phyloP scores from a whole-genome alignment of 805 yeast species.

The Candida tibetensis region DNA sequence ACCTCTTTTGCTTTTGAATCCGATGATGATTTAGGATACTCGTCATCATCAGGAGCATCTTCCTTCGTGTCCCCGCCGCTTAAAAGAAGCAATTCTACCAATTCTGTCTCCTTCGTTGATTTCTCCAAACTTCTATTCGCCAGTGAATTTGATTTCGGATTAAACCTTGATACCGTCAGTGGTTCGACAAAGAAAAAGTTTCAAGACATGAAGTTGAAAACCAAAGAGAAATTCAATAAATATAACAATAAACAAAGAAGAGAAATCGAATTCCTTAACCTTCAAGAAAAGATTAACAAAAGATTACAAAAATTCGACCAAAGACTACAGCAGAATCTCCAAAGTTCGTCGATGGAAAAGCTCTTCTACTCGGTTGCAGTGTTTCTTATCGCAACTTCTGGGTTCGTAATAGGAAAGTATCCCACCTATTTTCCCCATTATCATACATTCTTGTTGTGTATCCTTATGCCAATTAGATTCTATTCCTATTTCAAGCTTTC shows the following conservation, averaged over 20 bases:
- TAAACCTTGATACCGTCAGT: conserved; percentile 33
- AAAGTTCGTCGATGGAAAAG: conserved; percentile 56
- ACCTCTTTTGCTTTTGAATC: not conserved
- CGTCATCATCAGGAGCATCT: conserved; percentile 3
- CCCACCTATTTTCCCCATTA: conserved; percentile 76
- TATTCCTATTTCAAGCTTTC: conserved; percentile 77
- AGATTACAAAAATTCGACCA: conserved; percentile 35
- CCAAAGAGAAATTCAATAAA: conserved; percentile 29
- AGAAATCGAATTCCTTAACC: conserved; percentile 22
- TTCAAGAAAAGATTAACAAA: conserved; percentile 32
- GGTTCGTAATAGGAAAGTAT: conserved; percentile 70
- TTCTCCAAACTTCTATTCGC: conserved; percentile 34
- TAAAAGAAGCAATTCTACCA: conserved; percentile 13
- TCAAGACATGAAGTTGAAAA: conserved; percentile 33
- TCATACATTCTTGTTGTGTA: conserved; percentile 58
- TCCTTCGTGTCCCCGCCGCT: conserved; percentile 1
- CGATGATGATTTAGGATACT: conserved; percentile 1
- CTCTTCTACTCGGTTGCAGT: conserved; percentile 74
- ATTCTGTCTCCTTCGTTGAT: conserved; percentile 34
- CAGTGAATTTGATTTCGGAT: conserved; percentile 44
- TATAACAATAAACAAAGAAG: conserved; percentile 17
- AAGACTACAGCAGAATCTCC: conserved; percentile 33
- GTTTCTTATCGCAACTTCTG: conserved; percentile 64
- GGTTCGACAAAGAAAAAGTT: conserved; percentile 36
- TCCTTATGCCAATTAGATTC: conserved; percentile 80